Base-by-base conservation (phyloP, 2,329 filamentous ascomycete genomes). In the Ophiostoma fasciatum region DNA sequence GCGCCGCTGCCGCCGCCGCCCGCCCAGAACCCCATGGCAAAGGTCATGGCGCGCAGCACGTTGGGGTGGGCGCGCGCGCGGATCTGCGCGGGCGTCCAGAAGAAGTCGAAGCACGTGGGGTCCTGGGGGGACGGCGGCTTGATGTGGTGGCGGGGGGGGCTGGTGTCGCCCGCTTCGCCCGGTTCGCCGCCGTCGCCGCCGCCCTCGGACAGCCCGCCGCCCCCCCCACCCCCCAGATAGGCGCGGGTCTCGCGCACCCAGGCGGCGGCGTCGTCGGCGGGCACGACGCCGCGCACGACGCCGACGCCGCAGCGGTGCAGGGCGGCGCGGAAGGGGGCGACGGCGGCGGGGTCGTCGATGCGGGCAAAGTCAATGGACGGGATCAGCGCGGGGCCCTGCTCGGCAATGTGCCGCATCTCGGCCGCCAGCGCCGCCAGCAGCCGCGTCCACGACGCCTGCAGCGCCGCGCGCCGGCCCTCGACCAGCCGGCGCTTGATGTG, bases 71-170 rank as follows among this genome's bases (percentile, higher is more conserved):
- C 70, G 18, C 78, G 69, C n/a, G 75, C 73, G 46, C 70, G 66
- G 37, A 78, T 66, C 55, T 82, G 78, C 1, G 75, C 69, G 0
- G 75, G 75, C 5, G 76, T 77, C 78, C 77, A 82, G 57, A 80
- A 82, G 48, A 81, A 68, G 53, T 82, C 77, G 54, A 76, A 81
- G 35, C 79, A 80, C 2, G 76, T 72, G 5, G 77, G 77, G 28
- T 76, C 71, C 45, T 74, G 68, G 0, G 64, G 60, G 1, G 68
- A 67, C 20, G 74, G 75, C 32, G 64, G 67, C 51, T 62, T 66
- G 47, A 62, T 61, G 39, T 59, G 53, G n/a, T n/a, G n/a, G n/a
- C 4, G 7, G 12, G 26, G 22, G 19, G n/a, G 13, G 20, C 9
- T 23, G 41, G 60, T 55, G 46, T 60, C 57, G 43, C 63, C 66